Base-by-base conservation (phyloP, 2,329 filamentous ascomycete genomes). In the Claviceps fusiformis region DNA sequence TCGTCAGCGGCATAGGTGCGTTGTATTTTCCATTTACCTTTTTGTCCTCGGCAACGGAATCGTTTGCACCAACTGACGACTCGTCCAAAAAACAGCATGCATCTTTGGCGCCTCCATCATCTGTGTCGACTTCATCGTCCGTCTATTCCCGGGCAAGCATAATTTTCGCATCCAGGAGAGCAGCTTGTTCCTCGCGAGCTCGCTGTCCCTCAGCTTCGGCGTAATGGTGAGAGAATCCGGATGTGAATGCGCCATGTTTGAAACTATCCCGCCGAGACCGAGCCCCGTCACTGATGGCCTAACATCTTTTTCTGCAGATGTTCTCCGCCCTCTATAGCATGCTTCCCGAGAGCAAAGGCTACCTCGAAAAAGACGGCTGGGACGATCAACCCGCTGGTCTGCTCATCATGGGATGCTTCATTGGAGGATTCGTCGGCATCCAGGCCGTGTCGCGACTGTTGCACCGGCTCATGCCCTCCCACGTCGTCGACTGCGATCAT, bases 291-390 rank as follows among this genome's bases (percentile, higher is more conserved):
- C 24, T 35, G 45, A 33, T 43, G 9, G 52, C 35, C 50, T 56
- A n/a, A 50, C 29, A 39, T 11, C 17, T 9, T 13, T 17, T 17
- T 45, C 10, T 27, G 27, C 63, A 95, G 90, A 79, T 95, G 45
- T 96, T 95, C 70, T 95, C 91, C 41, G 85, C 92, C 1, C 72
- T 97, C 35, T 95, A 91, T 69, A 93, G 85, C 69, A 96, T 97
- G 87, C 78, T 97, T 8, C 92, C 92, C 10, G 89, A 88, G 24
- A 84, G 92, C 2, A 90, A 86, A 65, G 76, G 75, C 44, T 95
- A 95, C 65, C 77, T 98, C 3, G 74, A 78, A 57, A 76, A 82
- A 54, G 86, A 83, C 53, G 84, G 83, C 17, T 83, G 84, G 69
- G 76, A 80, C 8, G 75, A 87, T 3, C 80, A 83, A 58, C 66